A percentile compares a stretch with the other conserved stretches of the same genome.
Evolutionary conservation across 805 yeast genomes (phyloP).

Genomic region (Wickerhamomyces bisporus): DNA sequence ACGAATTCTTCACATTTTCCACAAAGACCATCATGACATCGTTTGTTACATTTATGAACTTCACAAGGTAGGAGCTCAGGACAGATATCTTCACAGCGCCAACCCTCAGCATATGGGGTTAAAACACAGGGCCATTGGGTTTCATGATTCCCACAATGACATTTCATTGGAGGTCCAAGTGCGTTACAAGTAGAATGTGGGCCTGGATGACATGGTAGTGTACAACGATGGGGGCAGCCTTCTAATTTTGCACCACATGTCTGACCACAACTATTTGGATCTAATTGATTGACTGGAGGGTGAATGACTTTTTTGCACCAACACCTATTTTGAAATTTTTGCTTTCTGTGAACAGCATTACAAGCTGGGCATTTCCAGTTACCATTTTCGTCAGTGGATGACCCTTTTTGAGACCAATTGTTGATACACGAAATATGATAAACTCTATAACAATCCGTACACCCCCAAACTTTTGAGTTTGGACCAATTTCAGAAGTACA

Average conservation of each 20-base stretch:
- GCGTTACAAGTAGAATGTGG: constrained; percentile 82
- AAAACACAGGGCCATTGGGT: constrained; percentile 68
- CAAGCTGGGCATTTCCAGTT: constrained; percentile 89
- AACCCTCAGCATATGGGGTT: constrained; percentile 62
- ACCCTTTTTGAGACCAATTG: constrained; percentile 81
- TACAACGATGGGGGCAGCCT: constrained; percentile 69
- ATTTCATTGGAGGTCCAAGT: constrained; percentile 61
- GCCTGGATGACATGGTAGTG: constrained; percentile 81
- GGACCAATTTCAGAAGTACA: constrained; percentile 80
- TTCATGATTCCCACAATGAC: constrained; percentile 67
- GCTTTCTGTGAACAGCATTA: constrained; percentile 41
- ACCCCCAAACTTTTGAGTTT: constrained; percentile 69
- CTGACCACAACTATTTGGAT: constrained; percentile 89
- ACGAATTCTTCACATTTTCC: constrained; percentile 59
- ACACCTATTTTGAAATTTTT: constrained; percentile 61
- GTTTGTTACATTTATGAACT: constrained; percentile 54
- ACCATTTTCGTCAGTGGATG: constrained; percentile 52
- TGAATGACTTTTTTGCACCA: constrained; percentile 84
- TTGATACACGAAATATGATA: constrained; percentile 81
- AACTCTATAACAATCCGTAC: constrained; percentile 71
- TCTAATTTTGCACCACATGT: constrained; percentile 56
- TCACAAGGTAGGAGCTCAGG: constrained; percentile 64
- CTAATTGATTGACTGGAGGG: constrained; percentile 52
- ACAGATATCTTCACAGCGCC: constrained; percentile 65
- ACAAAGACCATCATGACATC: constrained; percentile 81